Base-by-base conservation (phyloP, 768 basidiomycete genomes). In the Mycena vulgaris region DNA sequence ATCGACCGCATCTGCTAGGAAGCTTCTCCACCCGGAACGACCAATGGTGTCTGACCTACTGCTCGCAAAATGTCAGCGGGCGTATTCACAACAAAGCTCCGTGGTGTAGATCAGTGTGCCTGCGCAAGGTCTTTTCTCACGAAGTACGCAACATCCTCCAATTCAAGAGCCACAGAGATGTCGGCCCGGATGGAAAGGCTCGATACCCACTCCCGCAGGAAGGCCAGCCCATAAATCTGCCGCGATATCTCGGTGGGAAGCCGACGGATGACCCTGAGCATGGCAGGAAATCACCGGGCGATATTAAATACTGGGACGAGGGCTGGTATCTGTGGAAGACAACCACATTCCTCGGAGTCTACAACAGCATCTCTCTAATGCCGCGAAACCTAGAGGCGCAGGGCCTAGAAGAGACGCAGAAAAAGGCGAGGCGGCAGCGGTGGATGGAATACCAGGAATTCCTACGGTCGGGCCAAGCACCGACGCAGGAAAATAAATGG, bases 241-340 rank as follows among this genome's bases (percentile, higher is more conserved):
- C 88, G 19, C 81, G 83, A 52, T 76, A 82, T 66, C 80, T 88
- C 0, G 86, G 86, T 57, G 87, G 87, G 17, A 81, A 80, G 53
- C 70, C 78, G 8, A 75, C 78, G 58, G 80, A 80, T 23, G 81
- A 83, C 66, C 61, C 78, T 31, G 78, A 76, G 7, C 72, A 75
- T 27, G 70, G 45, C 28, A 80, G 51, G 57, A 74, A 40, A 62
- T 59, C 72, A 23, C 71, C 79, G 66, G 66, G 80, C 69, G 82
- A 87, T 25, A 83, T 81, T 47, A 89, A 87, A 70, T 85, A 87
- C 74, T 95, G 93, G 93, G 85, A 92, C 64, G 89, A 90, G 74
- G 93, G 93, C 6, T 92, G 88, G 86, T 95, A 95, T 75, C 74
- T 95, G 47, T 94, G 92, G 92, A 86, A 88, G 58, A 87, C 88